Base-by-base conservation (phyloP, 2,329 filamentous ascomycete genomes). In the Exophiala aquamarina region DNA sequence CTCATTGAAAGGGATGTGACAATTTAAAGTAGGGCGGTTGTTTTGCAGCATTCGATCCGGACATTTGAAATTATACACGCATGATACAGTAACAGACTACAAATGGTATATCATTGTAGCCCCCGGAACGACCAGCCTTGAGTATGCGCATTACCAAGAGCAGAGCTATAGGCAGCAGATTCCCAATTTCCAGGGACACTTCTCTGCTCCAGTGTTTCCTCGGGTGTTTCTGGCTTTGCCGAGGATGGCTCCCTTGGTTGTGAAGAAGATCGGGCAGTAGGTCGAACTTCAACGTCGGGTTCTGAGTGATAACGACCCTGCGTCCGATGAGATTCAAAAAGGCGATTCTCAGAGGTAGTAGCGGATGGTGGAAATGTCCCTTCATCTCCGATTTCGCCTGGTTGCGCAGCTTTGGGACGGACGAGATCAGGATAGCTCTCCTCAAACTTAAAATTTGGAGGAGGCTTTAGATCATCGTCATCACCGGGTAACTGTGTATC, bases 391-490 rank as follows among this genome's bases (percentile, higher is more conserved):
- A 4, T 37, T 13, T 20, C 17, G n/a, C 11, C 9, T 37, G 17
- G 6, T 19, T 10, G 5, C 28, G 36, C 14, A 2, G 14, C n/a
- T n/a, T 33, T 14, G 6, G 23, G 23, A 26, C 23, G 23, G 6
- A 21, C n/a, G 8, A 37, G 18, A 8, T 37, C 35, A 9, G 50
- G 38, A 32, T 44, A 36, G 32, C 20, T 43, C 28, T 42, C 31
- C 26, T 47, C 49, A 38, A 49, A 55, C n/a, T 44, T 52, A 29
- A 45, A 59, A n/a, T 50, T 52, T 13, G 50, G 41, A 17, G 57
- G 57, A 14, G 57, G 57, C 33, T 59, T 58, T 36, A 59, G 39
- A 41, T 59, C 57, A 29, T 59, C 57, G 37, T 59, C 57, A 36
- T 59, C 57, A 20, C 52, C 56, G 10, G 57, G 52, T 13, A 59